phyloP scores from a whole-genome alignment of 805 yeast genomes.

The Grigorovia transvaalensis region DNA sequence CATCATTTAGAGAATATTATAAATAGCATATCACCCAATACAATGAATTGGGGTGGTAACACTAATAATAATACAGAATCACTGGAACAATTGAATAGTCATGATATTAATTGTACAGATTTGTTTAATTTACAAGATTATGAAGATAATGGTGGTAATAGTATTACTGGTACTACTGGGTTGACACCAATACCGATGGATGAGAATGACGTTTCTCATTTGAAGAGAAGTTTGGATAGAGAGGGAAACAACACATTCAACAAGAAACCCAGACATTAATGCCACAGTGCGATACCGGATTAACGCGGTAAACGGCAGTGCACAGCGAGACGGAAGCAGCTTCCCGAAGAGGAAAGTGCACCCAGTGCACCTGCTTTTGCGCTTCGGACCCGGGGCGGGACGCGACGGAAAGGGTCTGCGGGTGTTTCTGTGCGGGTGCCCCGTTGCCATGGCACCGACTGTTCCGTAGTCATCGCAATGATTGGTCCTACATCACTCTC shows the following conservation, averaged over 20 bases:
- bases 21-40: slow-evolving; percentile 3
- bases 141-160: background rate
- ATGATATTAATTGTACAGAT: background rate
- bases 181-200: background rate
- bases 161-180: background rate
- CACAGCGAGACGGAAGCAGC: too few species aligned
- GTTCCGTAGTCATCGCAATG: too few species aligned
- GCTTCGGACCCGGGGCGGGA: background rate
- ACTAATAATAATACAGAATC: background rate
- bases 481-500: too few species aligned
- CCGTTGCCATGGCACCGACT: too few species aligned
- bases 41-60: background rate
- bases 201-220: background rate
- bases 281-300: too few species aligned
- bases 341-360: background rate
- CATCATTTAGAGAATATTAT: slow-evolving; percentile 26
- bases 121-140: background rate
- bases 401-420: too few species aligned
- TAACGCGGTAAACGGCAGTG: too few species aligned
- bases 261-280: background rate
- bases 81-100: background rate
- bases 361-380: background rate
- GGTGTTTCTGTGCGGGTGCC: too few species aligned
- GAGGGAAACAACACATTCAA: background rate
- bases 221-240: background rate